phyloP scores from a whole-genome alignment of 495 filamentous ascomycete species.

The Talaromyces liani region DNA sequence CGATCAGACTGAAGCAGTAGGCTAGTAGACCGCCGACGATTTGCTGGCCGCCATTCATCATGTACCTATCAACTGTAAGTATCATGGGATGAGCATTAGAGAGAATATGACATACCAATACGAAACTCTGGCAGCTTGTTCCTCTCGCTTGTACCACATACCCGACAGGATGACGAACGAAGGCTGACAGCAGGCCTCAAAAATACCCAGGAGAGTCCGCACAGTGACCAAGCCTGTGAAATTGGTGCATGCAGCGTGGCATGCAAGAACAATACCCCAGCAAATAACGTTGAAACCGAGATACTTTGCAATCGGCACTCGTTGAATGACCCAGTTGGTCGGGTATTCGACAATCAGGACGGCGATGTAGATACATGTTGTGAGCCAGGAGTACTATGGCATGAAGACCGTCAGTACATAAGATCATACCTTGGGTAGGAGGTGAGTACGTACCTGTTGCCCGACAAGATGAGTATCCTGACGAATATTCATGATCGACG shows the following conservation, averaged over 20 bases:
- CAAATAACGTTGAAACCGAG: constrained; percentile 53
- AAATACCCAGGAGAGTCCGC: constrained; percentile 58
- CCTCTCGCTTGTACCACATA: constrained; percentile 68
- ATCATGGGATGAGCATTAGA: neutral
- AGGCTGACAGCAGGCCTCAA: constrained; percentile 61
- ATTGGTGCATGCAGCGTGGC: constrained; percentile 49
- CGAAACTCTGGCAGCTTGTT: constrained; percentile 56
- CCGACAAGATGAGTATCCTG: constrained; percentile 46
- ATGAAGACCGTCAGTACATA: neutral
- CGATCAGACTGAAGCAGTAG: constrained; percentile 51
- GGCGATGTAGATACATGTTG: constrained; percentile 46
- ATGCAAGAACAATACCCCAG: constrained; percentile 51
- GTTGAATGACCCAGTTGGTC: constrained; percentile 50
- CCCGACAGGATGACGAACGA: constrained; percentile 50
- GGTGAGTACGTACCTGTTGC: constrained; percentile 30
- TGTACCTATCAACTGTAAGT: constrained; percentile 36
- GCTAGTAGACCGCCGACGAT: constrained; percentile 48
- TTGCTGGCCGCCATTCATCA: constrained; percentile 57
- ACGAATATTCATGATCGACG: constrained; percentile 61
- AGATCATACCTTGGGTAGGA: neutral
- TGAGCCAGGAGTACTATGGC: constrained; percentile 44
- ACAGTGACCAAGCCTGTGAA: constrained; percentile 50
- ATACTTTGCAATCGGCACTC: constrained; percentile 55
- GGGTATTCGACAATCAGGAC: constrained; percentile 50
- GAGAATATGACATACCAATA: constrained; percentile 44